Evolutionary conservation across 352 stramenopile species (phyloP).

Genomic region (Pythium volutum): DNA sequence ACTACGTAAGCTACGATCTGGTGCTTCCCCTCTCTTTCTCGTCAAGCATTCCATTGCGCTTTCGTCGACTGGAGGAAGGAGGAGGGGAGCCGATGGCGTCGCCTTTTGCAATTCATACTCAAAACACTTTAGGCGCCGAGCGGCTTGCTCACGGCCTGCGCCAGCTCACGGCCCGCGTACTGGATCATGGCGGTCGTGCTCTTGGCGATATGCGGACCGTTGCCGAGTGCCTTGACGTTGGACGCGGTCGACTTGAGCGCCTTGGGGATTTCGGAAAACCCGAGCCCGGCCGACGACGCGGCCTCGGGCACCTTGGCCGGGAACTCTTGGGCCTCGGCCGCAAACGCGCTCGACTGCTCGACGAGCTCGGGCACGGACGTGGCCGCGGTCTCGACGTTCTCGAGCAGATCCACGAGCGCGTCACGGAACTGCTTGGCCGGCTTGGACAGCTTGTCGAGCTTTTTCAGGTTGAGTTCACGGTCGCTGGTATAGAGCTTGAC

Average conservation of each 20-base stretch:
- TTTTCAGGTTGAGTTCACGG: conserved; percentile 42
- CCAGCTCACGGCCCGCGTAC: conserved; percentile 42
- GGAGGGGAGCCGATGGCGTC: not conserved
- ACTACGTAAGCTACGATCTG: not conserved
- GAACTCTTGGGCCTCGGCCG: conserved; percentile 41
- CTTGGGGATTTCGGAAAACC: conserved; percentile 48
- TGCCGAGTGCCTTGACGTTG: conserved; percentile 47
- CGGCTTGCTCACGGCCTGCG: conserved; percentile 38
- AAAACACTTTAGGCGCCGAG: conserved; percentile 22
- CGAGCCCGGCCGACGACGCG: conserved; percentile 34
- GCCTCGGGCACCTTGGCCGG: conserved; percentile 41
- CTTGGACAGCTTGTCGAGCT: conserved; percentile 42
- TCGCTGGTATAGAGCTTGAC: conserved; percentile 49
- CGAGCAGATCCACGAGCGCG: conserved; percentile 44
- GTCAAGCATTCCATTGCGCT: conserved; percentile 4
- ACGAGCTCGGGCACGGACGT: conserved; percentile 44
- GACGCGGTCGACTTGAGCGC: conserved; percentile 29
- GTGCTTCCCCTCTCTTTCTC: not conserved
- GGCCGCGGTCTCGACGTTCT: conserved; percentile 47
- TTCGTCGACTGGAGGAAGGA: not conserved
- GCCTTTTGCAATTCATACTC: not conserved
- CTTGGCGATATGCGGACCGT: conserved; percentile 44
- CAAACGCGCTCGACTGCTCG: conserved; percentile 35
- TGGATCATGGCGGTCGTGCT: conserved; percentile 51
- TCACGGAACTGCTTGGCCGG: conserved; percentile 43